Base-by-base conservation (phyloP, 2,329 filamentous ascomycete genomes). In the Verticillium dahliae region DNA sequence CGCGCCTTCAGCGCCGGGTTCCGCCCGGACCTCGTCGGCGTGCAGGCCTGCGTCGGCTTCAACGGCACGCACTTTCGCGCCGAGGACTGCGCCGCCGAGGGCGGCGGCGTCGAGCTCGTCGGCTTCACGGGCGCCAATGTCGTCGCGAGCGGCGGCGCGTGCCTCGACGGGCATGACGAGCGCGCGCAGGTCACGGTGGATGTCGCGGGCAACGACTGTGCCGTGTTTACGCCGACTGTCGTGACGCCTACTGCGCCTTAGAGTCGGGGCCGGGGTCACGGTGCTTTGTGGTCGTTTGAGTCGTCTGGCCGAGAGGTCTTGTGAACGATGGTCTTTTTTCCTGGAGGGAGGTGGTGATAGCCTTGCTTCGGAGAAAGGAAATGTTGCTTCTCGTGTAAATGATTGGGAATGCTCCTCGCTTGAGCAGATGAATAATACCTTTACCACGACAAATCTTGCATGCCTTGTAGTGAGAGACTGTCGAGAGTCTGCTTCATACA, bases 21-120 rank as follows among this genome's bases (percentile, higher is more conserved):
- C 67, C 70, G 74, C 0, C 68, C 70, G 9, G 75, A 78, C 63
- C 71, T 78, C 7, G 74, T 76, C 6, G 69, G 65, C 59, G 69
- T 71, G 56, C 65, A 74, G 55, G 75, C 71, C 13, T 78, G 76
- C 62, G 69, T 78, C 14, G 75, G 73, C 13, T 77, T 75, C 69
- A 76, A 77, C 63, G 71, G 73, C 37, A 76, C 72, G 7, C 67
- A 69, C 22, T 75, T 78, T 67, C 65, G 67, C 27, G 75, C 75
- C 9, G 69, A 72, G 62, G 73, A 75, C 66, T 78, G 76, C 62
- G 67, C 65, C 13, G 66, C 63, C 7, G n/a, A 7, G 13, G 38
- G 10, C 38, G 58, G 62, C 33, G 63, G 60, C 18, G 58, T 70
- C 10, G 60, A 69, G 22, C 62, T 69, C 13, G 72, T 73, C 34